Evolutionary conservation across 371 early-diverging fungal species (phyloP).

Genomic region (Polyrhizophydium stewartii): DNA sequence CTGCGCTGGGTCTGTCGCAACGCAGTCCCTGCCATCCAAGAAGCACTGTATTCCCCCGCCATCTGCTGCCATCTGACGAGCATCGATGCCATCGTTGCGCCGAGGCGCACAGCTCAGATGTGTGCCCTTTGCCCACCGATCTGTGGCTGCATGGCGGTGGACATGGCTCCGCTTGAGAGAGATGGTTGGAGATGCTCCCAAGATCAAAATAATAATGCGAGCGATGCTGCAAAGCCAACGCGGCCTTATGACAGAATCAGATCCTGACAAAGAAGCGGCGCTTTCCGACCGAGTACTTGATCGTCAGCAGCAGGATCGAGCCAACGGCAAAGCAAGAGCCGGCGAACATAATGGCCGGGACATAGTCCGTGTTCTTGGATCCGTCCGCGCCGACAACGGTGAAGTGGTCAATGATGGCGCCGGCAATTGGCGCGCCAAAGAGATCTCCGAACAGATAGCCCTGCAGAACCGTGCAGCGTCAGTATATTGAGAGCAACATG

Average conservation of each 20-base stretch:
- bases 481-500: not conserved
- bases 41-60: no score
- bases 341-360: constrained; percentile 50
- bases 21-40: no score
- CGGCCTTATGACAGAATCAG: not conserved
- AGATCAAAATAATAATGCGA: no score
- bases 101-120: no score
- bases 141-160: no score
- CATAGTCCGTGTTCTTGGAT: constrained; percentile 22
- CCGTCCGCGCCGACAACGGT: constrained; percentile 14
- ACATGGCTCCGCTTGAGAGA: no score
- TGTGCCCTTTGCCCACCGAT: no score
- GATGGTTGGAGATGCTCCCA: no score
- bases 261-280: not conserved
- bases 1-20: no score
- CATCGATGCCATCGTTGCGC: no score
- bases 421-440: constrained; percentile 57
- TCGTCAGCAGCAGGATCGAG: not conserved
- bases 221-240: no score
- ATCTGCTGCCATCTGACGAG: no score
- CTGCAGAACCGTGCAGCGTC: not conserved
- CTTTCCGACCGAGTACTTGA: not conserved
- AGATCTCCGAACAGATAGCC: constrained; percentile 49
- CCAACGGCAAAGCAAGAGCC: constrained; percentile 21
- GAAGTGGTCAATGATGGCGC: constrained; percentile 37